Base-by-base conservation (phyloP, 306 rosid species). In the Prunus salicina region DNA sequence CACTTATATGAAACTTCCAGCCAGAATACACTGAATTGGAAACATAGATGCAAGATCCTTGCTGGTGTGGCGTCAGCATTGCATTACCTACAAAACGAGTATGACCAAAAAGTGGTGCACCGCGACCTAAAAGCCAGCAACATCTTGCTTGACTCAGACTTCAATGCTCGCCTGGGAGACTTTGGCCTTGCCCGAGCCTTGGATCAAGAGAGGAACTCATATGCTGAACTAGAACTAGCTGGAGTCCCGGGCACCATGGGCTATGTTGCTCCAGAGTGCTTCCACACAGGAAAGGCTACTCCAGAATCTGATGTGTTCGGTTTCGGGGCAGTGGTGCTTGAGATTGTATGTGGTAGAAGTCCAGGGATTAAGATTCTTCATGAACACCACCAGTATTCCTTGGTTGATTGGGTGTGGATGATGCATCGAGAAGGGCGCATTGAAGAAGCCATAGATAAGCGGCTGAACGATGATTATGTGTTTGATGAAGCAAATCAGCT, bases 341-440 rank as follows among this genome's bases (percentile, higher is more conserved):
- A 87, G 73, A 76, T 87, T 20, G 78, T 87, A 49, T 78, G 85
- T 43, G 82, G 87, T 14, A 67, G 77, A 72, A 77, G 64, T 55
- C 91, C 91, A 0, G 88, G 87, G 7, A 61, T 27, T 1, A 46
- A 45, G 45, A 47, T 87, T 53, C 55, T 27, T 30, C 60, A 67
- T 18, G 78, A 72, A 24, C 64, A 79, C 28, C 12, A 64, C n/a
- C 76, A 22, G 4, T 76, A 75, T 28, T 67, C 83, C 13, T 30
- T 87, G 77, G 75, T 87, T 19, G 87, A 87, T 73, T 87, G 91
- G 91, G 91, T 84, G 73, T 84, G 88, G 91, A 74, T 75, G 80
- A 11, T 80, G 22, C 88, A 87, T 74, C 76, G 87, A 1, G 87
- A 80, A 71, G 80, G 82, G 27, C 67, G 30, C 19, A 75, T 84